phyloP scores from a whole-genome alignment of 768 basidiomycete genomes.

The Amanita molliuscula region DNA sequence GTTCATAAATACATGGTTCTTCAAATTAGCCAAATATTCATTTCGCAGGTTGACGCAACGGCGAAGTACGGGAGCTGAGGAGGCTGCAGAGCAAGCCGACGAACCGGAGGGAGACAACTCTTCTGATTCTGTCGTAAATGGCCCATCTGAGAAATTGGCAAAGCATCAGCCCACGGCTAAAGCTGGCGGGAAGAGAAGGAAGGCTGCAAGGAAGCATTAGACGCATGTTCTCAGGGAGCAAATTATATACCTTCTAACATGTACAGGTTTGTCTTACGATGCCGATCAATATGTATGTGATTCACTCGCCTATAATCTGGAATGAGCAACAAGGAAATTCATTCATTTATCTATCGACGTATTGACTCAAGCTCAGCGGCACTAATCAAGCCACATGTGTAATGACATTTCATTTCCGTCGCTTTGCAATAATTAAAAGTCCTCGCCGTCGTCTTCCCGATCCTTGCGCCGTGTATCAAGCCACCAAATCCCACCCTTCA shows the following conservation, averaged over 20 bases:
- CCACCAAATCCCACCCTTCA: constrained; percentile 58
- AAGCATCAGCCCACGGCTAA: constrained; percentile 32
- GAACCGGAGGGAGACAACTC: constrained; percentile 29
- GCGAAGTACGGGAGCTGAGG: constrained; percentile 8
- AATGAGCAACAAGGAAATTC: no score
- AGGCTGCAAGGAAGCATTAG: constrained; percentile 29
- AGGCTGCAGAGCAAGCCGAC: constrained; percentile 16
- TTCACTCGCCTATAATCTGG: no score
- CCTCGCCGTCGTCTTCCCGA: background rate
- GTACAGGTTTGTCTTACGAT: no score
- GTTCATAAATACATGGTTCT: constrained; percentile 61
- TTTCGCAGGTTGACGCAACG: constrained; percentile 18
- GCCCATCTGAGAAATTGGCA: constrained; percentile 19
- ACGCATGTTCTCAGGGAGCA: background rate
- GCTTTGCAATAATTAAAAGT: background rate
- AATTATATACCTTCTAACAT: no score
- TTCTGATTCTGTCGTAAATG: constrained; percentile 34
- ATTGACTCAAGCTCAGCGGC: background rate
- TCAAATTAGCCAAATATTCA: constrained; percentile 31
- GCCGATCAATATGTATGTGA: no score
- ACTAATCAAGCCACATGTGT: background rate
- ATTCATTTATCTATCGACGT: no score
- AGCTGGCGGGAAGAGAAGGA: constrained; percentile 58
- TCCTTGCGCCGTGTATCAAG: constrained; percentile 22
- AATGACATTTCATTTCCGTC: background rate